Evolutionary conservation across 805 yeast species (phyloP).

Genomic region (Wickerhamiella bombiphila): DNA sequence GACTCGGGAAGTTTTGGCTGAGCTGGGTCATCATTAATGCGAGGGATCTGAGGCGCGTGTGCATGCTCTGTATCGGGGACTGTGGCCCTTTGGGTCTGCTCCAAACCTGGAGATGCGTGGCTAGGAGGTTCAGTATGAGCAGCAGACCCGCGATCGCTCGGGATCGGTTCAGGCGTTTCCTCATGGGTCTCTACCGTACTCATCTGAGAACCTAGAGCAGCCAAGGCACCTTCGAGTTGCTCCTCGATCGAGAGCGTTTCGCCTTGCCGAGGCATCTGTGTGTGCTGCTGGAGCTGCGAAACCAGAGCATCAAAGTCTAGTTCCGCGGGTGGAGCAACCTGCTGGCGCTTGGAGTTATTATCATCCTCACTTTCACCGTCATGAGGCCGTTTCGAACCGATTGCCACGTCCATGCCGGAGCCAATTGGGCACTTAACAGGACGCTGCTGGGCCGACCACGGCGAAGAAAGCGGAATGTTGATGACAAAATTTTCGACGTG

Average conservation of each 20-base stretch:
- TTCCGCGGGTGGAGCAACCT: conserved; percentile 8
- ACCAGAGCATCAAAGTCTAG: conserved; percentile 18
- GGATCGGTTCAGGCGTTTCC: neutral
- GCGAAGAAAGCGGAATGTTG: too few species aligned
- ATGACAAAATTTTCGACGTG: too few species aligned
- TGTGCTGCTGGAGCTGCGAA: conserved; percentile 17
- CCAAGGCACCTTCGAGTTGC: conserved; percentile 19
- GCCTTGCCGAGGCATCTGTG: conserved; percentile 6
- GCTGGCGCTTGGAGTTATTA: conserved; percentile 2
- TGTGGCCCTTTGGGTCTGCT: neutral
- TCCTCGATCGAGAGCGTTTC: conserved; percentile 14
- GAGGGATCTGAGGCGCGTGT: neutral
- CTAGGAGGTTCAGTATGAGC: neutral
- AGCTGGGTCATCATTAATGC: too few species aligned
- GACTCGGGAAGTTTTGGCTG: too few species aligned
- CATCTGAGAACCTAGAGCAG: conserved; percentile 10
- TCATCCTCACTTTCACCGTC: conserved; percentile 3
- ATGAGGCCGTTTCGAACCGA: conserved; percentile 3
- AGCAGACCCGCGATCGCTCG: neutral
- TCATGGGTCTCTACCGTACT: neutral
- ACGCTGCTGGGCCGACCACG: too few species aligned
- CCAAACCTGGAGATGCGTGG: neutral
- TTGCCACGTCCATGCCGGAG: neutral
- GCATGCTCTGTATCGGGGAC: neutral
- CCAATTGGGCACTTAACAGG: too few species aligned